phyloP scores from a whole-genome alignment of 352 stramenopile species.

The Pythium inflatum region DNA sequence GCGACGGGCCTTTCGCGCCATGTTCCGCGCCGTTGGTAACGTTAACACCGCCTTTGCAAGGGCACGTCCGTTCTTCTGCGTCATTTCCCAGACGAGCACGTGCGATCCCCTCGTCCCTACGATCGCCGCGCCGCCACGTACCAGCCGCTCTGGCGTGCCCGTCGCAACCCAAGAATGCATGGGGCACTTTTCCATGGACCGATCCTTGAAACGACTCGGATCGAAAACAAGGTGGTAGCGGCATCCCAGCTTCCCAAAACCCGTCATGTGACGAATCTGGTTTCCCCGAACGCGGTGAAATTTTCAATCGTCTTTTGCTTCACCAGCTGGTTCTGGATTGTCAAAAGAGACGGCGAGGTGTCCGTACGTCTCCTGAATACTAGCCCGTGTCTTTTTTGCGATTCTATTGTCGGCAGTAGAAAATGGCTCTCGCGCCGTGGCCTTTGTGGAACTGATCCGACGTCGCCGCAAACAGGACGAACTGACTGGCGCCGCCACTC shows the following conservation, averaged over 20 bases:
- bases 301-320: not conserved
- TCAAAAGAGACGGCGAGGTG: constrained; percentile 14
- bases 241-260: not conserved
- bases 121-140: too few species aligned
- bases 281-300: constrained; percentile 12
- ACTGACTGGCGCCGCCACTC: constrained; percentile 19
- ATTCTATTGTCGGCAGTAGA: constrained; percentile 16
- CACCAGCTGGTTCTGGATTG: constrained; percentile 7
- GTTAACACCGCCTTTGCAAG: too few species aligned
- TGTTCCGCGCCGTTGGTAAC: too few species aligned
- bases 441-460: not conserved
- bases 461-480: constrained; percentile 22
- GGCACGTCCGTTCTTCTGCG: not conserved
- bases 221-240: not conserved
- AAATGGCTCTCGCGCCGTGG: constrained; percentile 12
- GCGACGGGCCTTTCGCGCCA: too few species aligned
- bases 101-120: constrained; percentile 16
- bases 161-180: too few species aligned
- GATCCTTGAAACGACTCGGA: not conserved
- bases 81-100: constrained; percentile 7
- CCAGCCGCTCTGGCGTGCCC: too few species aligned
- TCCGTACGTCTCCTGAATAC: constrained; percentile 32
- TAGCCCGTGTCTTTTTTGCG: not conserved
- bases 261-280: not conserved
- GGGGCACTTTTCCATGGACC: not conserved